phyloP scores from a whole-genome alignment of 192 early-diverging fungal species.

The Kappamyces sp. region DNA sequence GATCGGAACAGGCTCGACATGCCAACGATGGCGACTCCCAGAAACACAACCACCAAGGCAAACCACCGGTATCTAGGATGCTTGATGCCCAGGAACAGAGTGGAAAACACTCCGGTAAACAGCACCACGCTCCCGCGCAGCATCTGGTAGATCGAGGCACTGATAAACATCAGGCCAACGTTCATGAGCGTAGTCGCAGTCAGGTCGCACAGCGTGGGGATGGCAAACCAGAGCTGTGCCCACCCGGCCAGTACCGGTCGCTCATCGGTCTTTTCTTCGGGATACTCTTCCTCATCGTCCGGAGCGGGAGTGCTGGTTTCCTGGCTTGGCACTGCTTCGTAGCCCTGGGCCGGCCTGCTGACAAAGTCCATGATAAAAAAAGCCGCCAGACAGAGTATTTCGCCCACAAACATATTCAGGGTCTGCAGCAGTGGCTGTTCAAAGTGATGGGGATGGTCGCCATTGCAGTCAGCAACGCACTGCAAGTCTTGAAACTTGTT shows the following conservation, averaged over 20 bases:
- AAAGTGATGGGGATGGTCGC: constrained; percentile 71
- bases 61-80: constrained; percentile 77
- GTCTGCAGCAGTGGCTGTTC: constrained; percentile 92
- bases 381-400: constrained; percentile 70
- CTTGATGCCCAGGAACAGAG: constrained; percentile 74
- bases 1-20: constrained; percentile 28
- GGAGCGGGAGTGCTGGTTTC: constrained; percentile 14
- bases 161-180: constrained; percentile 87
- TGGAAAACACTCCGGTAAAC: constrained; percentile 86
- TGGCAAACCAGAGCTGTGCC: constrained; percentile 55
- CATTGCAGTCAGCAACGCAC: constrained; percentile 85
- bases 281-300: constrained; percentile 16
- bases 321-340: background rate
- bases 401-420: constrained; percentile 95
- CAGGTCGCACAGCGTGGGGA: constrained; percentile 80
- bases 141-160: constrained; percentile 93
- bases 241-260: constrained; percentile 41
- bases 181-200: constrained; percentile 89
- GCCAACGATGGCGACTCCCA: constrained; percentile 88
- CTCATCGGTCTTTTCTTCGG: constrained; percentile 3
- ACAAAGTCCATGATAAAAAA: constrained; percentile 46
- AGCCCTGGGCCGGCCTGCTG: background rate
- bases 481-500: constrained; percentile 85
- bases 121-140: constrained; percentile 92
- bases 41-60: constrained; percentile 71